Evolutionary conservation across 2,329 filamentous ascomycete species (phyloP), one percentile per base, ranked within the genome.

Genomic region (Neonectria magnoliae): DNA sequence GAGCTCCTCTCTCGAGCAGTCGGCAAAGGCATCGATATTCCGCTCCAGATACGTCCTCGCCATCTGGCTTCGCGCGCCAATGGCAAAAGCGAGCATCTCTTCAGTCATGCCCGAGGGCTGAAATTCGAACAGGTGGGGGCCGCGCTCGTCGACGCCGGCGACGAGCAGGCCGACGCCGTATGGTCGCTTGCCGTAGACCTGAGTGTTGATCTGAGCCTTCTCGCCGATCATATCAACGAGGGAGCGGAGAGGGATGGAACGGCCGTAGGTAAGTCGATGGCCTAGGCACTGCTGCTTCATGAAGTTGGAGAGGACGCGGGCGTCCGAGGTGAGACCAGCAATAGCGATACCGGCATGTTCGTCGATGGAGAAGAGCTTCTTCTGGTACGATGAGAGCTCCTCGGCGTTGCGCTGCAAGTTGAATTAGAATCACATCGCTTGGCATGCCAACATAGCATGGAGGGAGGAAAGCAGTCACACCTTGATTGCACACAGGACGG

Each of bases 211-310:
- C 85, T 99, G 96, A 53, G 96, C 96, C 81, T 97, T 96, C 80
- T 97, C 94, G 74, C 93, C 95, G 77, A 99, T 98, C 81, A 95
- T 91, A 70, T 90, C 88, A 72, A 97, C 94, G 75, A 98, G 93
- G 68, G 92, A 91, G 76, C 93, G 91, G 78, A 98, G 85, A 33
- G 94, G 93, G 79, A 99, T 96, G 72, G 94, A 90, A 72, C 96
- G 94, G 82, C 93, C 95, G 85, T 97, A 98, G 62, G 94, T 97
- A 75, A 99, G 91, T 80, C 95, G 94, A 76, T 96, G 95, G 76
- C 93, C 92, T 76, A 99, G 93, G 69, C 93, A 97, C 84, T 98
- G 96, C 84, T 97, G 94, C 86, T 98, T 98, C 95, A 99, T 98
- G 86, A 98, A 99, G 89, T 99, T 99, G 86, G 94, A 98, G 75